Base-by-base conservation (phyloP, 1,139 yeast genomes). In the Saccharomyces hybrid region DNA sequence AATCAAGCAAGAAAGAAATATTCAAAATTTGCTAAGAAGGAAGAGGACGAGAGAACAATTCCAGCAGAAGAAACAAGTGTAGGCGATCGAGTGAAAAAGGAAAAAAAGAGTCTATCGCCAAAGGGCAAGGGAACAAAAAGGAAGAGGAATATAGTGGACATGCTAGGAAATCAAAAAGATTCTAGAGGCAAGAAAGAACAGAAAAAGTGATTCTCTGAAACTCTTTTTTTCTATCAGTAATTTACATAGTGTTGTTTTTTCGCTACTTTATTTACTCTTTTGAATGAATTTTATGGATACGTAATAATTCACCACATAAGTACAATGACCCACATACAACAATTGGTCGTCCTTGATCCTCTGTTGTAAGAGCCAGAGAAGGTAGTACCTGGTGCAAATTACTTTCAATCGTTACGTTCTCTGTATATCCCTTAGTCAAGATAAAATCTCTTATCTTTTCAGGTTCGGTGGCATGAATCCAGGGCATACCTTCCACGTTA, bases 401-500 rank as follows among this genome's bases (percentile, higher is more conserved):
- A 12, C 26, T 27, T 26, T 47, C 42, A 24, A 49, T 19, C 14
- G n/a, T 27, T 7, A 46, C n/a, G 12, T 77, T 73, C 0, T 64
- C 50, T 0, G 78, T 73, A 49, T 69, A 74, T 2, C 24, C 44
- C 1, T 54, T 51, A 4, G 64, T 58, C 11, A 49, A 46, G 1
- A 79, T 75, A 24, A 69, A 65, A 9, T 59, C 47, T 34, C 70
- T 68, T 14, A 86, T 64, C 2, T 71, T 75, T 1, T 66, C 66
- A 0, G 79, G 69, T 2, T 74, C 71, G 59, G 75, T 76, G 2
- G 88, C 72, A 27, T 74, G 64, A 12, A 93, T 82, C 98, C 98
- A 93, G 0, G 97, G 96, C 98, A 91, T 91, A 0, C 88, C 85
- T 14, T 86, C 95, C 0, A 95, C 93, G 1, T 72, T 59, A 0